phyloP scores from a whole-genome alignment of 2,329 filamentous ascomycete species.

The Xylaria sp. region DNA sequence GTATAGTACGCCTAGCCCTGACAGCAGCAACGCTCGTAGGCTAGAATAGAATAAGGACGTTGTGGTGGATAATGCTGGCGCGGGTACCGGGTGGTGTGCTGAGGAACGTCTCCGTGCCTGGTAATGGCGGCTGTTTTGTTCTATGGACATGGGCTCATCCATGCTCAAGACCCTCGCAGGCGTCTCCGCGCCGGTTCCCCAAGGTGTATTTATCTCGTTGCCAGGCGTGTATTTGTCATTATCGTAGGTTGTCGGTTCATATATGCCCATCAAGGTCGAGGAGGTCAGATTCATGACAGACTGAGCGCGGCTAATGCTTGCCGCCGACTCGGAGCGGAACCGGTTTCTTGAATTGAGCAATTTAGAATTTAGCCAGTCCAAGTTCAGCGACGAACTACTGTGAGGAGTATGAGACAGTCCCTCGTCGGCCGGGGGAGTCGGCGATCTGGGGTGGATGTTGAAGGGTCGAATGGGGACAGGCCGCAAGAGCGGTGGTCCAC shows the following conservation, averaged over 20 bases:
- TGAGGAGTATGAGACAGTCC: constrained; percentile 47
- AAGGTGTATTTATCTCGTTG: constrained; percentile 69
- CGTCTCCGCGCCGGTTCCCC: constrained; percentile 78
- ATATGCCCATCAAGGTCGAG: constrained; percentile 91
- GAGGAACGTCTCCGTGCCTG: constrained; percentile 46
- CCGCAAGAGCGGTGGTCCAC: constrained; percentile 63
- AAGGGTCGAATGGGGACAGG: constrained; percentile 77
- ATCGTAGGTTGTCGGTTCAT: constrained; percentile 69
- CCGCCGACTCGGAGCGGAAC: constrained; percentile 38
- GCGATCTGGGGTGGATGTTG: constrained; percentile 58
- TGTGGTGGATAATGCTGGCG: constrained; percentile 38
- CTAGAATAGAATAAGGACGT: constrained; percentile 55
- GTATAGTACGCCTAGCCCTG: constrained; percentile 80
- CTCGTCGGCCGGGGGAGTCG: constrained; percentile 51
- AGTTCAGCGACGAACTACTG: constrained; percentile 52
- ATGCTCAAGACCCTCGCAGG: constrained; percentile 56
- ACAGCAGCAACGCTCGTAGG: constrained; percentile 69
- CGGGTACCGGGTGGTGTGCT: constrained; percentile 36
- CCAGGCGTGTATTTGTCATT: constrained; percentile 47
- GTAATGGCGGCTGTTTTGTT: constrained; percentile 39
- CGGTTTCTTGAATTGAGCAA: constrained; percentile 36
- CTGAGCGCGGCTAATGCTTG: constrained; percentile 68
- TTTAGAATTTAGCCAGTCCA: constrained; percentile 45
- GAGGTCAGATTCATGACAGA: constrained; percentile 87
- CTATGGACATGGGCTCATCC: constrained; percentile 36